A percentile compares a stretch with the other conserved stretches of the same genome.
Evolutionary conservation across 1,139 yeast species (phyloP).

Genomic region (Protomyces lactucae-debilis): DNA sequence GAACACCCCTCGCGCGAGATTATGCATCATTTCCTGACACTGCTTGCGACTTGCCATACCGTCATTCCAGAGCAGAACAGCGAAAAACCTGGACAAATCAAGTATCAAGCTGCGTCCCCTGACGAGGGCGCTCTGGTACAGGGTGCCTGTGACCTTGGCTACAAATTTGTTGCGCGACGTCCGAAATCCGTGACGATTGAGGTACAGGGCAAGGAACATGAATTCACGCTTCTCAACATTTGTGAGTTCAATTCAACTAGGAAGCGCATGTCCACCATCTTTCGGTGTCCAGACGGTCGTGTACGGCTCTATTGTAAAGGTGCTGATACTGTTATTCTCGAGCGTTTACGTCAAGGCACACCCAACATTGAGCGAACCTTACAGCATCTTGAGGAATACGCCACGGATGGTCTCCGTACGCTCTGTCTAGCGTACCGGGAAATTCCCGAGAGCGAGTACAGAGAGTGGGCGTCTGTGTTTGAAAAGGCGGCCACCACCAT

Average conservation of each 20-base stretch:
- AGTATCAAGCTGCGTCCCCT: slow-evolving; percentile 97
- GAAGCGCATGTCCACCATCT: slow-evolving; percentile 94
- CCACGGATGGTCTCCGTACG: slow-evolving; percentile 92
- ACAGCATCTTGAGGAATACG: slow-evolving; percentile 90
- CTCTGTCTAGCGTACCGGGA: slow-evolving; percentile 86
- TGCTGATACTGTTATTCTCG: slow-evolving; percentile 93
- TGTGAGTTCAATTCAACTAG: slow-evolving; percentile 97
- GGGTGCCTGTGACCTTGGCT: slow-evolving; percentile 89
- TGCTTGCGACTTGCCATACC: slow-evolving; percentile 91
- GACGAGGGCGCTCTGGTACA: slow-evolving; percentile 98
- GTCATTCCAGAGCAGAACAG: slow-evolving; percentile 84
- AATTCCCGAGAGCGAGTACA: slow-evolving; percentile 72
- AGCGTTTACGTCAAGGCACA: slow-evolving; percentile 69
- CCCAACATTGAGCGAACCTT: slow-evolving; percentile 78
- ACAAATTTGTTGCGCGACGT: slow-evolving; percentile 72
- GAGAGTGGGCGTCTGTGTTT: slow-evolving; percentile 55
- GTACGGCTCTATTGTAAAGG: slow-evolving; percentile 91
- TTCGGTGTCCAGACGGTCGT: slow-evolving; percentile 89
- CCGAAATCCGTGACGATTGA: slow-evolving; percentile 77
- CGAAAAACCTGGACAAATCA: slow-evolving; percentile 47
- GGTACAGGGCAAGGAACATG: slow-evolving; percentile 47
- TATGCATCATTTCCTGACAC: slow-evolving; percentile 74
- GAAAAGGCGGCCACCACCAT: slow-evolving; percentile 79
- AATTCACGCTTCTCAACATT: slow-evolving; percentile 75
- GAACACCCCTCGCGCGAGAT: slow-evolving; percentile 49